Conservation (phyloP, 1,139 yeast species). For the Diutina siamensis region DNA sequence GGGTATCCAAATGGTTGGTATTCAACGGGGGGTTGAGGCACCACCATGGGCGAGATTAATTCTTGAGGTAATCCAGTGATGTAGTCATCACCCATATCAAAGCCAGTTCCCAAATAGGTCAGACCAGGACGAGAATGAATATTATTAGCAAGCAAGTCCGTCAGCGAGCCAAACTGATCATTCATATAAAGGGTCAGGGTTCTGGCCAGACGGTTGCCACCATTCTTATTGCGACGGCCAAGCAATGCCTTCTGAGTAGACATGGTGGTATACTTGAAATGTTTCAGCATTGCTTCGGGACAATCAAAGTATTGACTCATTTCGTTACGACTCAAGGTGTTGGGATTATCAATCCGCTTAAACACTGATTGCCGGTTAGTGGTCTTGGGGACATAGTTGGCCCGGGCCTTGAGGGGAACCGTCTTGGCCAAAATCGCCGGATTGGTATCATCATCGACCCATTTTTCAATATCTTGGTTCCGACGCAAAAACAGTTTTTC, state of each 20-base stretch:
- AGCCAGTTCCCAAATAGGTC: slow-evolving; percentile 32
- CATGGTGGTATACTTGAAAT: slow-evolving; percentile 45
- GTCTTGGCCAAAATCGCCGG: slow-evolving; percentile 43
- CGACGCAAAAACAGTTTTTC: slow-evolving; percentile 34
- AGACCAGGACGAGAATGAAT: slow-evolving; percentile 21
- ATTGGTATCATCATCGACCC: slow-evolving; percentile 50
- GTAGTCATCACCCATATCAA: slow-evolving; percentile 12
- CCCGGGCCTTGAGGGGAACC: slow-evolving; percentile 41
- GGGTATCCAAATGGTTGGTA: slow-evolving; percentile 87
- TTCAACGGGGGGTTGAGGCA: slow-evolving; percentile 81
- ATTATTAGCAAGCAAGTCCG: slow-evolving; percentile 18
- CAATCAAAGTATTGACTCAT: slow-evolving; percentile 30
- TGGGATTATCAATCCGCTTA: slow-evolving; percentile 13
- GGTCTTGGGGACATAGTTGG: slow-evolving; percentile 31
- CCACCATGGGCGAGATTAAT: slow-evolving; percentile 59
- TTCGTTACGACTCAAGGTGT: slow-evolving; percentile 30
- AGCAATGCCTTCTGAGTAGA: slow-evolving; percentile 39
- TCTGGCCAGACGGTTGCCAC: slow-evolving; percentile 12
- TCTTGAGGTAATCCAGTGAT: slow-evolving; percentile 53
- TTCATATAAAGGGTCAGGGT: slow-evolving; percentile 16
- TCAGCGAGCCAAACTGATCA: slow-evolving; percentile 23
- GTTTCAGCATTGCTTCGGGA: slow-evolving; percentile 25
- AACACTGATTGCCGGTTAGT: slow-evolving; percentile 38
- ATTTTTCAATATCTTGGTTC: slow-evolving; percentile 59
- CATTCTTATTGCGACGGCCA: slow-evolving; percentile 13